A percentile compares a stretch with the other conserved stretches of the same genome.
Evolutionary conservation across 2,329 filamentous ascomycete genomes (phyloP).

Genomic region (Sclerotinia minor): DNA sequence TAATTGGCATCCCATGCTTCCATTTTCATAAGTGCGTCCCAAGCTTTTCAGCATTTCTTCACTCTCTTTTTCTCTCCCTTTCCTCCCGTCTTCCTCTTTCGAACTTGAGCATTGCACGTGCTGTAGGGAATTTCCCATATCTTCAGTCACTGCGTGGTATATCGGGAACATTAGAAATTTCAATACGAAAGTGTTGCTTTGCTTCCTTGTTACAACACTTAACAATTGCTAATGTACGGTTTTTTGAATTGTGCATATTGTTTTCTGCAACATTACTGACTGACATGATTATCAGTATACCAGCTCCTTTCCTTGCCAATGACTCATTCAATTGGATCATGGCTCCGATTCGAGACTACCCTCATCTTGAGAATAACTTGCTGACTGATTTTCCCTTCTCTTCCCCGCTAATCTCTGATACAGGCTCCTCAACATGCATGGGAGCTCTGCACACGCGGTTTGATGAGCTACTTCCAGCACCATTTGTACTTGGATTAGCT

Average conservation of each 20-base stretch:
- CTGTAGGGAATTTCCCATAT: not conserved
- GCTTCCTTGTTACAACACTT: too few species aligned
- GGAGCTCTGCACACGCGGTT: not conserved
- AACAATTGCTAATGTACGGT: not conserved
- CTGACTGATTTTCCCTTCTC: constrained; percentile 1
- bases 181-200: not conserved
- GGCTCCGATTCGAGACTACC: not conserved
- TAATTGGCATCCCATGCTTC: too few species aligned
- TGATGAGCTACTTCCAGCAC: not conserved
- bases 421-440: not conserved
- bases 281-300: not conserved
- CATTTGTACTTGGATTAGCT: not conserved
- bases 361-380: constrained; percentile 10
- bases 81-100: too few species aligned
- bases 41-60: too few species aligned
- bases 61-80: too few species aligned
- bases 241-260: not conserved
- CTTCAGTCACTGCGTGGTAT: too few species aligned
- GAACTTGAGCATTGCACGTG: not conserved
- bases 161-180: not conserved
- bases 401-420: not conserved
- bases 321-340: not conserved
- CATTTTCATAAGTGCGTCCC: too few species aligned
- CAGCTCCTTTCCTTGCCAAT: not conserved
- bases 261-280: not conserved